These are phyloP conservation scores for Skeletonema tropicum DNA, from an alignment of 108 stramenopile species.

Conservation along the genomic window DNA sequence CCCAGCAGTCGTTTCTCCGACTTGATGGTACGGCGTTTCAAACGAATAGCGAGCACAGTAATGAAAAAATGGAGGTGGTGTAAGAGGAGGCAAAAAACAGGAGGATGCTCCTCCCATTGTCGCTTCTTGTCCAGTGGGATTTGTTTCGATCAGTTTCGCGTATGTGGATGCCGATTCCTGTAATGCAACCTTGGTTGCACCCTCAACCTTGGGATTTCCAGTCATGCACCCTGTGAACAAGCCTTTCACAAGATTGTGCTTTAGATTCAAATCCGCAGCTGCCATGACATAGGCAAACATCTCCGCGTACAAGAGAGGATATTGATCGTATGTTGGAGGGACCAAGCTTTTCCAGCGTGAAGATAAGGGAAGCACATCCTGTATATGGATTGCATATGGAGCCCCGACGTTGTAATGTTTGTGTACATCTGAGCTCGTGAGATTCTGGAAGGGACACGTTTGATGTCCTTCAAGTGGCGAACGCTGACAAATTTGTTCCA, in stretches of 20 bases:
- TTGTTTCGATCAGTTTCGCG: constrained; percentile 29
- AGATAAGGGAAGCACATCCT: constrained; percentile 51
- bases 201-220: constrained; percentile 43
- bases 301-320: constrained; percentile 52
- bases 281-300: constrained; percentile 59
- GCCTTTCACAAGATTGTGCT: constrained; percentile 41
- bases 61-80: constrained; percentile 58
- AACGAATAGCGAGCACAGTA: constrained; percentile 56
- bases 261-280: constrained; percentile 47
- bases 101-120: constrained; percentile 30
- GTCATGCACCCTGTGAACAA: constrained; percentile 64
- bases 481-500: constrained; percentile 47
- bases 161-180: constrained; percentile 32
- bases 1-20: not conserved
- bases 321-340: constrained; percentile 54
- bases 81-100: constrained; percentile 49
- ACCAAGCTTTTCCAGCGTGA: constrained; percentile 50
- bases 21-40: constrained; percentile 21
- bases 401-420: constrained; percentile 49
- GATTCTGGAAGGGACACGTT: constrained; percentile 30
- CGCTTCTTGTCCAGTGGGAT: constrained; percentile 2
- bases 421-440: constrained; percentile 41
- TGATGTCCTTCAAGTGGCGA: not conserved
- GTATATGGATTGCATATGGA: constrained; percentile 54
- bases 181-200: constrained; percentile 19